phyloP scores from a whole-genome alignment of 2,329 filamentous ascomycete species.

The Aspergillus sp. region DNA sequence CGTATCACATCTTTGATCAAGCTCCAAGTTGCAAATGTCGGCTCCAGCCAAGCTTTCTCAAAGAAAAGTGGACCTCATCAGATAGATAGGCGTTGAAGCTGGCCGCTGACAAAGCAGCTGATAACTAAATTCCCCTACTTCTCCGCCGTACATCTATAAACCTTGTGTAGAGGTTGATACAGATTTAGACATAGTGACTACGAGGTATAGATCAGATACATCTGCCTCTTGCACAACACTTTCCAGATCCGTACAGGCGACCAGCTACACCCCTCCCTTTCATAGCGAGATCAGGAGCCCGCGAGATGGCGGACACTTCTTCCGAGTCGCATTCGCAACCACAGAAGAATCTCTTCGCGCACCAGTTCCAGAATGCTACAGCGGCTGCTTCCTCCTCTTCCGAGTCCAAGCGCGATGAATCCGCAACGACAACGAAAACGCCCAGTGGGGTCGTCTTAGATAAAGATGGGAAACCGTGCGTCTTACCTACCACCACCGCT shows the following conservation, averaged over 20 bases:
- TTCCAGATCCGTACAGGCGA: background rate
- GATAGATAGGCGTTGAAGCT: conserved; percentile 5
- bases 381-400: conserved; percentile 23
- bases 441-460: conserved; percentile 56
- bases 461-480: conserved; percentile 57
- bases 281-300: background rate
- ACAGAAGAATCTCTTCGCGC: conserved; percentile 25
- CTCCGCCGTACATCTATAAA: conserved; percentile 1
- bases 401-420: conserved; percentile 29
- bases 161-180: background rate
- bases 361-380: conserved; percentile 20
- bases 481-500: conserved; percentile 1
- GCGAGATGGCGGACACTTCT: conserved; percentile 18
- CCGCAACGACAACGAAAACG: conserved; percentile 28
- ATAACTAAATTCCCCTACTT: background rate
- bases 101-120: conserved; percentile 24
- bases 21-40: background rate
- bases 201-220: background rate
- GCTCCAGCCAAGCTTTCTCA: background rate
- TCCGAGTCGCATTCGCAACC: conserved; percentile 29
- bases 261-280: background rate
- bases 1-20: background rate
- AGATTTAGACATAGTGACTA: background rate
- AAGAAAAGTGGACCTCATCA: background rate
- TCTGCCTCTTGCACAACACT: background rate